Evolutionary conservation across 163 green algal genomes (phyloP).

Genomic region (Prototheca wickerhamii): DNA sequence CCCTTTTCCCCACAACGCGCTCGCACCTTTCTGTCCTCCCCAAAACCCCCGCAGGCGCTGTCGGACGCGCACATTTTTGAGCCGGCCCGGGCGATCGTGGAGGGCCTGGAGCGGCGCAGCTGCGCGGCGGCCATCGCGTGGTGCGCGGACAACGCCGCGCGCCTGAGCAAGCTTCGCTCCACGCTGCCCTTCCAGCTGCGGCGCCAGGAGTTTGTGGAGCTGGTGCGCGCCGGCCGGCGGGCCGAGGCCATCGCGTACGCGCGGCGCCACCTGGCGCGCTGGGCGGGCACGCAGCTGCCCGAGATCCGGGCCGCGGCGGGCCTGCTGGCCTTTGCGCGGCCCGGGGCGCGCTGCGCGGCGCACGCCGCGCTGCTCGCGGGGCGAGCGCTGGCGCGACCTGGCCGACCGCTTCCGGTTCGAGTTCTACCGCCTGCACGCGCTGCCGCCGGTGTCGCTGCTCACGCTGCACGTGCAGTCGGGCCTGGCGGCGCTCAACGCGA

Average conservation of each 20-base stretch:
- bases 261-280: slow-evolving; percentile 64
- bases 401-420: slow-evolving; percentile 66
- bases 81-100: slow-evolving; percentile 45
- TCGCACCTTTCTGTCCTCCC: neutral
- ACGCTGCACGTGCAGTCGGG: slow-evolving; percentile 73
- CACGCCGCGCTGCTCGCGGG: too few species aligned
- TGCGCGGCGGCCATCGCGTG: slow-evolving; percentile 66
- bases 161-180: slow-evolving; percentile 68
- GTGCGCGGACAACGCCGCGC: slow-evolving; percentile 56
- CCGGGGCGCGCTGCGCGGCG: neutral
- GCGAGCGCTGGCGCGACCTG: slow-evolving; percentile 64
- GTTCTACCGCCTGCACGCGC: slow-evolving; percentile 67
- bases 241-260: slow-evolving; percentile 72
- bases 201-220: slow-evolving; percentile 84
- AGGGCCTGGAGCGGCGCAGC: slow-evolving; percentile 50
- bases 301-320: slow-evolving; percentile 72
- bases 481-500: slow-evolving; percentile 70
- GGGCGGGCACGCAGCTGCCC: slow-evolving; percentile 50
- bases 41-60: slow-evolving; percentile 37
- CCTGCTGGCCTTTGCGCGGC: slow-evolving; percentile 66
- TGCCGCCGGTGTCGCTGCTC: slow-evolving; percentile 68
- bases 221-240: slow-evolving; percentile 55
- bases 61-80: slow-evolving; percentile 75
- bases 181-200: slow-evolving; percentile 79
- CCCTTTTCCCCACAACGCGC: too few species aligned